These are phyloP conservation scores for Cardamine chenopodiifolia DNA, from an alignment of 345 rosid genomes.

Conservation along the genomic window DNA sequence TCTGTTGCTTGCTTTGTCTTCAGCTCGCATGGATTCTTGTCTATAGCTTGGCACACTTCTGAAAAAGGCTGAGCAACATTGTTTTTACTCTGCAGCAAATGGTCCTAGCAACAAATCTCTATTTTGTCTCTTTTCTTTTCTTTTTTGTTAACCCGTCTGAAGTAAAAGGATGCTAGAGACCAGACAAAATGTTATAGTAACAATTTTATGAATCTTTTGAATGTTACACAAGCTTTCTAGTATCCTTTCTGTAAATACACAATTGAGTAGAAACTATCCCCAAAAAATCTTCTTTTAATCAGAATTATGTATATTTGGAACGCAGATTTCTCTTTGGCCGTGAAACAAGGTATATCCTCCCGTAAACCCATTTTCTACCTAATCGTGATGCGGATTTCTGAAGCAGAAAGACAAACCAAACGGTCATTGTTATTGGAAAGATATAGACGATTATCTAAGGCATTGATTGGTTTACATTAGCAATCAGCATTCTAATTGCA, in stretches of 20 bases:
- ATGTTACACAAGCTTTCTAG: conserved; percentile 29
- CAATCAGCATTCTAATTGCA: no score
- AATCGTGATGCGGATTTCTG: conserved; percentile 63
- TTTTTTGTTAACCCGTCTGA: conserved; percentile 5
- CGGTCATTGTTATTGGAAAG: conserved; percentile 4
- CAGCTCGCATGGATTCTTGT: conserved; percentile 96
- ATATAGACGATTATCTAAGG: neutral
- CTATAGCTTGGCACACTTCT: conserved; percentile 92
- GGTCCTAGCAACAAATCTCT: conserved; percentile 31
- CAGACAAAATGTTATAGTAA: conserved; percentile 16
- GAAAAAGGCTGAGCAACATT: conserved; percentile 31
- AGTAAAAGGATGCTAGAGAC: neutral
- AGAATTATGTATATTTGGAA: conserved; percentile 48
- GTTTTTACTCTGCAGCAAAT: conserved; percentile 37
- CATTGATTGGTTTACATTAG: conserved; percentile 5
- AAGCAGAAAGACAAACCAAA: conserved; percentile 24
- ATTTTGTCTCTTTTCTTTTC: neutral
- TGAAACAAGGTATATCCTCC: conserved; percentile 83
- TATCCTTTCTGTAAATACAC: conserved; percentile 11
- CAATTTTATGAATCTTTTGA: conserved; percentile 17
- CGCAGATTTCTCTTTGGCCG: conserved; percentile 55
- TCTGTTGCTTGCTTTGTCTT: conserved; percentile 36
- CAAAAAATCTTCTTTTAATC: conserved; percentile 12
- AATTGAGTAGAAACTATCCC: conserved; percentile 30
- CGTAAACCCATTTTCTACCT: conserved; percentile 86